Base-by-base conservation (phyloP, 129 eudicot species). In the Lonicera japonica region DNA sequence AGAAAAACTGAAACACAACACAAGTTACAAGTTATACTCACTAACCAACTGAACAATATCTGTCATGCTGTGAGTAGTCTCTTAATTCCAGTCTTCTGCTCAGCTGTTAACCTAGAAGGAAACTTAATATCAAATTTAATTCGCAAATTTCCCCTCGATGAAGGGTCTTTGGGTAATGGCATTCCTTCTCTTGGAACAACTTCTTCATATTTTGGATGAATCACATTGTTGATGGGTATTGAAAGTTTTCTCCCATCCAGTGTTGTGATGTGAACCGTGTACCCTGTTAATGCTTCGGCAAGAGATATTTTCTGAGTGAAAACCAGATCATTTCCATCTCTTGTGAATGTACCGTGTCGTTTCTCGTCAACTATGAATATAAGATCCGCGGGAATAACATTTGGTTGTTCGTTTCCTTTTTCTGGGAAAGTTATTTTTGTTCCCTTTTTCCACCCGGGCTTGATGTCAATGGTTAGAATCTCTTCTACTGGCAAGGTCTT, bases 381-480 rank as follows among this genome's bases (percentile, higher is more conserved):
- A 11, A 86, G 77, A 60, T 86, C 95, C 0, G 95, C 73, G 2
- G 95, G 84, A 23, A 79, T 61, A n/a, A 86, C 67, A 8, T 82
- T 79, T 61, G 83, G 82, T 39, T 76, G 83, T 40, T 82, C 89
- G 24, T 86, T 86, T 65, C 95, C 95, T 54, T 86, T 86, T 58
- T 86, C 82, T 0, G 83, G 88, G 72, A 86, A 86, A 12, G 95
- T 86, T 58, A 86, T 82, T 67, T 86, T 82, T 0, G 95, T 86
- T 0, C 95, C 95, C 50, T 80, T 83, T 64, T 86, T 86, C 95
- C 89, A 86, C 21, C 95, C 95, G 11, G 95, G 95, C 60, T 82
- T 82, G 43, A 86, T 75, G 66, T 76, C 78, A 29, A 82, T 74
- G 23, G 95, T 79, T 16, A 86, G 80, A 13, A 86, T 86, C 73